Evolutionary conservation across 31 red algal species (phyloP).

Genomic region (Odonthalia washingtoniensis): DNA sequence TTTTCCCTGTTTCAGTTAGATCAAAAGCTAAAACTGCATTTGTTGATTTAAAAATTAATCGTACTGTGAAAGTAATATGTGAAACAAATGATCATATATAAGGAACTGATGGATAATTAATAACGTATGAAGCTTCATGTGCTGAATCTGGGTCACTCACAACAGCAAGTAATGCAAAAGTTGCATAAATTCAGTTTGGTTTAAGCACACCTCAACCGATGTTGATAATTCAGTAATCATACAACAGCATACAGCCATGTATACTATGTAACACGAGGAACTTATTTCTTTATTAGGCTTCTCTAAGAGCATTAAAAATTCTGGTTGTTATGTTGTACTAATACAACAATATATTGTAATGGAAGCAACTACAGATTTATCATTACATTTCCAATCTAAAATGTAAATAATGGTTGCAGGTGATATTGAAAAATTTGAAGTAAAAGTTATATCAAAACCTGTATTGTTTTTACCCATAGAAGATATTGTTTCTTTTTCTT

Average conservation of each 20-base stretch:
- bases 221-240: conserved; percentile 96
- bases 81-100: conserved; percentile 91
- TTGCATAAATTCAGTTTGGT: conserved; percentile 93
- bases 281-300: conserved; percentile 81
- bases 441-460: conserved; percentile 93
- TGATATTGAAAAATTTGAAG: conserved; percentile 91
- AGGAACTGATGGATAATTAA: conserved; percentile 74
- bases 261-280: conserved; percentile 91
- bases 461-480: conserved; percentile 87
- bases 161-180: conserved; percentile 76
- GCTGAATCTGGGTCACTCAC: conserved; percentile 63
- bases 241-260: conserved; percentile 94
- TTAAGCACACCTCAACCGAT: conserved; percentile 89
- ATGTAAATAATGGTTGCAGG: conserved; percentile 96
- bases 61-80: conserved; percentile 91
- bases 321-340: conserved; percentile 89
- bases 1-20: background rate
- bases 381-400: conserved; percentile 91
- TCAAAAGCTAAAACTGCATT: conserved; percentile 22
- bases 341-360: conserved; percentile 96
- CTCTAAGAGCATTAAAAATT: conserved; percentile 95
- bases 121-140: conserved; percentile 73
- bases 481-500: conserved; percentile 73
- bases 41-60: conserved; percentile 85
- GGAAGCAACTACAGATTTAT: no score